Evolutionary conservation across 169 alveolate species (phyloP), one percentile per base, ranked within the genome.

Genomic region (Cryptosporidium andersoni): DNA sequence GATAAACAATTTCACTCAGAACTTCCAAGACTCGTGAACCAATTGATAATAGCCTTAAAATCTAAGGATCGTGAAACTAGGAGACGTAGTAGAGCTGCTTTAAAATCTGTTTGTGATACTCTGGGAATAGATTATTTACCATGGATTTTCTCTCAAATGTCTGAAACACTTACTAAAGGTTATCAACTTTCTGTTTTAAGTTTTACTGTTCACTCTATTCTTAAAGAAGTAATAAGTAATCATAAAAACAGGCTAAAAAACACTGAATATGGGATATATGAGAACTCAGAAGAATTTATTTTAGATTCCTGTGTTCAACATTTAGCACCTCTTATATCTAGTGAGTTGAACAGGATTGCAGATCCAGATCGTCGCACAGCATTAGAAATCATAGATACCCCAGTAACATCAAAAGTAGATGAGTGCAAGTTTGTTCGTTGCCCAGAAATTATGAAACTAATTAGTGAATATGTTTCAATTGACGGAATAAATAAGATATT

Each of bases 311-410:
- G 64, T 37, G 55, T 74, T 1, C 65, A 58, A 48, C 55, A 43
- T 7, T 4, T 74, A 16, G 34, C 52, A 7, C 45, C 42, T 3
- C 55, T 74, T 66, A 58, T 74, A 36, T n/a, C 60, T n/a, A 68
- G 60, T 9, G 85, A 74, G 11, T 64, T 74, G 3, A 74, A 74
- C 37, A 74, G 85, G 34, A 60, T 74, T 37, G 85, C 85, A 4
- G 85, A 74, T 74, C 85, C 85, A 1, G 85, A 74, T 36, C 55
- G 40, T 58, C 55, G 85, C 55, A 62, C 67, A 9, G 37, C 85
- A 5, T 47, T 74, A 9, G 85, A 74, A 2, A 74, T 68, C 6
- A 60, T 74, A n/a, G 85, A 74, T 58, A 74, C 85, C 14, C 85
- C 85, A 5, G 60, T 74, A 16, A 74, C 85, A 3, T 66, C 74